Evolutionary conservation across 2,329 filamentous ascomycete genomes (phyloP), one percentile per base, ranked within the genome.

Genomic region (Alternaria novae-zelandiae): DNA sequence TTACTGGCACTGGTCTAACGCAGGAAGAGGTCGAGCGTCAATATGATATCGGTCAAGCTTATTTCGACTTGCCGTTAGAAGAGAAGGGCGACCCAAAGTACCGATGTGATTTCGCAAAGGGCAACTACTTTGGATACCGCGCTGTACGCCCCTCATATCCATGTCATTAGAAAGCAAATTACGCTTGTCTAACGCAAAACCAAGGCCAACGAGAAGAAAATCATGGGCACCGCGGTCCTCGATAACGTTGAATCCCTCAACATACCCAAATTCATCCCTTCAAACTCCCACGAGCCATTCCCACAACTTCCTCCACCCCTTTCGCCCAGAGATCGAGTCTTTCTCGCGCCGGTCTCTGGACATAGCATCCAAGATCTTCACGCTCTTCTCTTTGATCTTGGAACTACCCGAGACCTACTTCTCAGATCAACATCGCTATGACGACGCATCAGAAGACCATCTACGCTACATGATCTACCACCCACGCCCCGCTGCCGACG

Each of bases 381-480:
- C 66, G n/a, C 74, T 82, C 11, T 78, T 82, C 49, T 78, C 78
- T 17, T 76, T 81, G 62, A 79, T 80, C 17, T 68, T 83, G 0
- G 78, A 82, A 53, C 66, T 83, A 1, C 79, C 79, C 1, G 76
- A 80, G 49, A 70, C 81, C 59, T 76, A 74, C 30, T 77, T 83
- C 46, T 74, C 78, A 0, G 71, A 77, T 5, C 75, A 74, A 4
- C 81, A 83, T 59, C 67, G 73, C 2, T 81, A 79, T 21, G 72
- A 75, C 5, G 72, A 74, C 13, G 71, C 74, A n/a, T 79, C 74
- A 41, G 79, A 80, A 43, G 80, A 82, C 49, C 79, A 81, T 55
- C 67, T 82, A 2, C 74, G 80, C 13, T 82, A 82, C 66, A 85
- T 74, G 82, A 81, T 28, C 68, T 85, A 63, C 80, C 81, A 74